Percentiles rank a stretch among this genome's conserved stretches.
These are phyloP conservation scores for Tephrocybe sp. DNA, from an alignment of 768 basidiomycete species.

Conservation along the genomic window DNA sequence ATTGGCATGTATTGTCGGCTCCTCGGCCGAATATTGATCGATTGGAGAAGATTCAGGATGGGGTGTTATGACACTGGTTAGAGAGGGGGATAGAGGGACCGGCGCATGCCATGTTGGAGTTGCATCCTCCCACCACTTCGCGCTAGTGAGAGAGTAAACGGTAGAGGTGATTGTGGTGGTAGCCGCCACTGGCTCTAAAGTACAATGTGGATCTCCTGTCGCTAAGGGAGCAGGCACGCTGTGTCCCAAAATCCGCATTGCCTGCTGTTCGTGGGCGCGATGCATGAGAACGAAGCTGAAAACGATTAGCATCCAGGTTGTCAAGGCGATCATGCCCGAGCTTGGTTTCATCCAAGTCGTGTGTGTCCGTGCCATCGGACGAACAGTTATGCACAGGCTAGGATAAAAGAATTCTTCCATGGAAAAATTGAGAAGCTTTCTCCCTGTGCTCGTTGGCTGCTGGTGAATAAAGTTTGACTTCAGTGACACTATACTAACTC, in stretches of 20 bases:
- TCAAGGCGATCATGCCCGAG: slow-evolving; percentile 19
- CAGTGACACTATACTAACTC: slow-evolving; percentile 41
- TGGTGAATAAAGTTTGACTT: slow-evolving; percentile 61
- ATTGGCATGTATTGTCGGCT: background rate
- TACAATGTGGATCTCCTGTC: background rate
- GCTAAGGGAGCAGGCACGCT: background rate
- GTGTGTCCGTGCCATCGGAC: slow-evolving; percentile 14
- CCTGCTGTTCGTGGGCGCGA: slow-evolving; percentile 28
- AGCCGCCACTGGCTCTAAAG: background rate
- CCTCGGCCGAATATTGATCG: slow-evolving; percentile 2
- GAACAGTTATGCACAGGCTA: slow-evolving; percentile 41
- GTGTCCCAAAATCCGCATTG: slow-evolving; percentile 13
- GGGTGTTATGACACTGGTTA: slow-evolving; percentile 9
- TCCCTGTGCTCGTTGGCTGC: slow-evolving; percentile 36
- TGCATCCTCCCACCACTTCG: slow-evolving; percentile 24
- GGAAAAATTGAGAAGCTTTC: slow-evolving; percentile 55
- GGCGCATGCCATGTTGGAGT: slow-evolving; percentile 14
- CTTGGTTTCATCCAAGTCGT: slow-evolving; percentile 19
- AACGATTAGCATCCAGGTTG: slow-evolving; percentile 31
- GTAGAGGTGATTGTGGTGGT: slow-evolving; percentile 31
- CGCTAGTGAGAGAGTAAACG: slow-evolving; percentile 23
- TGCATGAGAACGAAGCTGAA: slow-evolving; percentile 24
- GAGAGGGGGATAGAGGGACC: slow-evolving; percentile 8
- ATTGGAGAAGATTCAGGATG: slow-evolving; percentile 7
- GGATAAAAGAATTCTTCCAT: slow-evolving; percentile 61